Base-by-base conservation (phyloP, 495 filamentous ascomycete species). In the Cetradonia linearis region DNA sequence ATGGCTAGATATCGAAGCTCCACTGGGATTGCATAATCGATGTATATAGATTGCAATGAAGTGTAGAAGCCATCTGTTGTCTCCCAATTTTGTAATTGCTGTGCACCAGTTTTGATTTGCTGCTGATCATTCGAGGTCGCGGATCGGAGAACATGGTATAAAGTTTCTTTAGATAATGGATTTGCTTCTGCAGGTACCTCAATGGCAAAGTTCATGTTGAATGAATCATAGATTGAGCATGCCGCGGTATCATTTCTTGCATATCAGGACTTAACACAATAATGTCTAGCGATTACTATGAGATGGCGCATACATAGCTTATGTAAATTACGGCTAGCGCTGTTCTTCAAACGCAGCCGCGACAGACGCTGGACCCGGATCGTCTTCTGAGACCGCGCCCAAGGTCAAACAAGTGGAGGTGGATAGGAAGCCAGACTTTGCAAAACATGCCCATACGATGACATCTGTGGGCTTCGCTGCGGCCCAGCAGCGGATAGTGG, bases 1-100 rank as follows among this genome's bases (percentile, higher is more conserved):
- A 96, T 83, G 20, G 90, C 83, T n/a, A 95, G 80, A 69, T 93
- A 88, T 55, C 93, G 86, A 46, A 89, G 78, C 65, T 91, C 84
- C 16, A 77, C 66, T 13, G 89, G 88, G 1, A 91, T 74, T 6
- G 79, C 79, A 47, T 83, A 82, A 71, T 96, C 87, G 50, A 95
- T 73, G 68, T 89, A 96, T 8, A 86, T 79, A 58, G 85, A 81
- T 86, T 94, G 66, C 55, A 98, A 77, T 42, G 83, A 76, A n/a
- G 80, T 75, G 70, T 89, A 91, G 71, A 85, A 97, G 27, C 85
- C 82, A 16, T 73, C 68, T n/a, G 83, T 71, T 27, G 78, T 82
- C 70, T 95, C 89, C 93, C 93, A 98, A 57, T 83, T 74, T 64
- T 88, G 78, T 16, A 98, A 82, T 72, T 97, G 93, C 69, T 87